Conservation (phyloP, 768 basidiomycete species). For the Myochromella boudieri region DNA sequence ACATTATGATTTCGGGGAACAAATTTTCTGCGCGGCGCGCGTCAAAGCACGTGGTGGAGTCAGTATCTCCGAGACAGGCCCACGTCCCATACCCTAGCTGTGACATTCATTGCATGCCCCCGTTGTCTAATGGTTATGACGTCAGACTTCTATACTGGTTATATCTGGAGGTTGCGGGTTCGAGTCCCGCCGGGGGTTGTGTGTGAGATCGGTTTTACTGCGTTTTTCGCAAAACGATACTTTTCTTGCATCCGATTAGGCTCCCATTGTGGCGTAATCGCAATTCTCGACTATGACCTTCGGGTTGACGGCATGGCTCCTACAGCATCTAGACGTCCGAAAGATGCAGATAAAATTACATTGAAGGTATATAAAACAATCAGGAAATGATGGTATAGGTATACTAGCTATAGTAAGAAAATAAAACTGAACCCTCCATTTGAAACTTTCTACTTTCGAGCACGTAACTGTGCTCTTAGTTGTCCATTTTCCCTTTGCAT, state of each 20-base stretch:
- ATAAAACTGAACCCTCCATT: too few relatives aligned
- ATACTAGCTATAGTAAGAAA: not conserved
- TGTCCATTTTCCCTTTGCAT: constrained; percentile 78
- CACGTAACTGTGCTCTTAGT: constrained; percentile 70
- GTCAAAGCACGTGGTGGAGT: constrained; percentile 13
- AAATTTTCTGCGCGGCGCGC: constrained; percentile 14
- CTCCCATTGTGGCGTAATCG: too few relatives aligned
- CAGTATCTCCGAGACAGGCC: not conserved
- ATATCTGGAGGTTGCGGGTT: constrained; percentile 85
- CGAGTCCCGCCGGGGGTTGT: constrained; percentile 81
- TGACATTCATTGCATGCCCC: constrained; percentile 42
- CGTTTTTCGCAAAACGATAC: not conserved
- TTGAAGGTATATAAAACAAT: constrained; percentile 6
- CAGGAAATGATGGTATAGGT: not conserved
- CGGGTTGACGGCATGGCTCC: too few relatives aligned
- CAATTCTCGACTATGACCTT: too few relatives aligned
- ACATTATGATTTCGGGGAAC: not conserved
- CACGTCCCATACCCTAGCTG: too few relatives aligned
- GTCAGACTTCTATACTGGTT: constrained; percentile 72
- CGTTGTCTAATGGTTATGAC: constrained; percentile 91
- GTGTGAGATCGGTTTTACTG: constrained; percentile 7
- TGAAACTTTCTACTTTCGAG: constrained; percentile 43
- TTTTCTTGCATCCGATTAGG: not conserved
- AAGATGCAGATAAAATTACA: constrained; percentile 8
- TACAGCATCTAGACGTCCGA: too few relatives aligned